These are phyloP conservation scores for Calonectria multiphialidica DNA, from an alignment of 2,329 filamentous ascomycete species.

Conservation along the genomic window DNA sequence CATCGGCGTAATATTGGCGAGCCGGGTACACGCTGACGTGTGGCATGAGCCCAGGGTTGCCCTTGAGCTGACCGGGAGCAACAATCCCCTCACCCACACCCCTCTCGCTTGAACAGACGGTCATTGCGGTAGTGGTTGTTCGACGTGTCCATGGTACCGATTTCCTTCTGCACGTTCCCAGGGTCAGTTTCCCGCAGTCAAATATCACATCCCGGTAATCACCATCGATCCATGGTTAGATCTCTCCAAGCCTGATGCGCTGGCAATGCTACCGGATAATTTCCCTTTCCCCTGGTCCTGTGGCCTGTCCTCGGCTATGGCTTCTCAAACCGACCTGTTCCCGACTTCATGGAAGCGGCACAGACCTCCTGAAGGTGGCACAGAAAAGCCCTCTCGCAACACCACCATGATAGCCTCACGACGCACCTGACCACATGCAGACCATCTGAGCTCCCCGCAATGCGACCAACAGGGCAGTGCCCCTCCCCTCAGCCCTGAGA, in stretches of 20 bases:
- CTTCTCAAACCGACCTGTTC: background rate
- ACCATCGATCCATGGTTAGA: slow-evolving; percentile 8
- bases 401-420: slow-evolving; percentile 9
- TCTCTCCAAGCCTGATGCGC: slow-evolving; percentile 5
- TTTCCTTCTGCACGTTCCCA: background rate
- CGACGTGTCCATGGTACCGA: background rate
- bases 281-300: background rate
- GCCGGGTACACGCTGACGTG: background rate
- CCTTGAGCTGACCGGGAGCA: slow-evolving; percentile 12
- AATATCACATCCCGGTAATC: background rate
- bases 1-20: background rate
- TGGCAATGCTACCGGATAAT: slow-evolving; percentile 11
- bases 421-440: slow-evolving; percentile 17
- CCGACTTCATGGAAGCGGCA: background rate
- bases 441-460: slow-evolving; percentile 6
- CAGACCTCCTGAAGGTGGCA: background rate
- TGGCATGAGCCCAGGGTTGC: background rate
- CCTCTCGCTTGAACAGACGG: background rate
- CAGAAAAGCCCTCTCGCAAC: slow-evolving; percentile 3
- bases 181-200: background rate
- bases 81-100: background rate
- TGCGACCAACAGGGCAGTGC: slow-evolving; percentile 31
- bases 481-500: slow-evolving; percentile 33
- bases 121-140: background rate
- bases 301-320: slow-evolving; percentile 4